Evolutionary conservation across 306 rosid genomes (phyloP).

Genomic region (Boehmeria nivea): DNA sequence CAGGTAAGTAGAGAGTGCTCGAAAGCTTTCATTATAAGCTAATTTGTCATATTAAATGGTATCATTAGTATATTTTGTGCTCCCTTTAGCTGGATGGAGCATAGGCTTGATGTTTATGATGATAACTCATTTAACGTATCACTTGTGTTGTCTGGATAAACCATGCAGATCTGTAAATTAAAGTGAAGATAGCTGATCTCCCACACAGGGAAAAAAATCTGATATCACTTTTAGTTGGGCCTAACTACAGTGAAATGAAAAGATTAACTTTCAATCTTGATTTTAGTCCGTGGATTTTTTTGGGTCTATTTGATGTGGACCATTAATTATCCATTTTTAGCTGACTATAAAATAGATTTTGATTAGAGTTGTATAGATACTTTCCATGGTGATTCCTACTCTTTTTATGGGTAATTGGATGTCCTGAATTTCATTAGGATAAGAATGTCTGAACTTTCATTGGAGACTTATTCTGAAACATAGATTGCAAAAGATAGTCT

Average conservation of each 20-base stretch:
- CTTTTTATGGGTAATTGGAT: background rate
- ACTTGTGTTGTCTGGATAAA: background rate
- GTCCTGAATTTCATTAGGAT: background rate
- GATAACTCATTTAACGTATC: background rate
- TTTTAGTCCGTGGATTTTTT: background rate
- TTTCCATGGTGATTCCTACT: background rate
- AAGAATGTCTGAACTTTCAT: background rate
- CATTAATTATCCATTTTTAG: background rate
- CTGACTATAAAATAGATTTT: background rate
- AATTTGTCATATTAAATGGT: background rate
- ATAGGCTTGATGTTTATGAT: background rate
- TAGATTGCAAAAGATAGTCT: too few species aligned
- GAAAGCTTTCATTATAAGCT: background rate
- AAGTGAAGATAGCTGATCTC: background rate
- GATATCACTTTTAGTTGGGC: background rate
- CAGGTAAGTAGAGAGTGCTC: slow-evolving; percentile 22
- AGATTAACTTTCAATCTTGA: background rate
- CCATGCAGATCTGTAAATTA: background rate
- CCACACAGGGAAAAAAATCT: background rate
- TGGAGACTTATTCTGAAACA: background rate
- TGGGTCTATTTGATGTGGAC: background rate
- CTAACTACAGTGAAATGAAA: background rate
- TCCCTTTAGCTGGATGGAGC: too few species aligned
- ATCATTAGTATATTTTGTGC: too few species aligned
- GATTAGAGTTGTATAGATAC: background rate